A percentile compares a stretch with the other conserved stretches of the same genome.
These are phyloP conservation scores for Aspergillus sp. DNA, from an alignment of 2,329 filamentous ascomycete species.

Conservation along the genomic window DNA sequence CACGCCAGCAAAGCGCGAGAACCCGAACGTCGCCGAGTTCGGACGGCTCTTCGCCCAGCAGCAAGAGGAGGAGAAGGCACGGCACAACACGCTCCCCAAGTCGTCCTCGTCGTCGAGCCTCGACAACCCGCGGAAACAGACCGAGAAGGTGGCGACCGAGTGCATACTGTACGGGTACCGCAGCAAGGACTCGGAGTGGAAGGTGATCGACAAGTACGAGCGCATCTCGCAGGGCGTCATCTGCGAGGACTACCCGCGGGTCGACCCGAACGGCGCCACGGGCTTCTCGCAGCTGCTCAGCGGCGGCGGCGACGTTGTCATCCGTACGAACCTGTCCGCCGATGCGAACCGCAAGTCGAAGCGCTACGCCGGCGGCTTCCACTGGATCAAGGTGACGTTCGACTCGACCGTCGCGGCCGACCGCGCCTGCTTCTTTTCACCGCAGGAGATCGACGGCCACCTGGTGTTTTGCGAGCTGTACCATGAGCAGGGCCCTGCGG, in stretches of 20 bases:
- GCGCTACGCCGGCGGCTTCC: slow-evolving; percentile 75
- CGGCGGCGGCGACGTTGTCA: slow-evolving; percentile 69
- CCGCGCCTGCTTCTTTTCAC: slow-evolving; percentile 66
- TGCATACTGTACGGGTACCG: slow-evolving; percentile 82
- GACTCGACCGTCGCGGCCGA: slow-evolving; percentile 71
- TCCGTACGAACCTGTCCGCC: slow-evolving; percentile 64
- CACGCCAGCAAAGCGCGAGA: slow-evolving; percentile 59
- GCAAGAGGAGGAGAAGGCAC: slow-evolving; percentile 42
- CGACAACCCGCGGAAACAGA: slow-evolving; percentile 37
- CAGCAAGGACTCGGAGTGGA: slow-evolving; percentile 69
- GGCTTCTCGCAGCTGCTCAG: slow-evolving; percentile 72
- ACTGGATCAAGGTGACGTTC: slow-evolving; percentile 90
- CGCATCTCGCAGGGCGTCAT: slow-evolving; percentile 74
- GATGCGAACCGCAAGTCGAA: slow-evolving; percentile 79
- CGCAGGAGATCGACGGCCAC: slow-evolving; percentile 69
- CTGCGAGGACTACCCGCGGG: slow-evolving; percentile 89
- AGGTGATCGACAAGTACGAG: slow-evolving; percentile 86
- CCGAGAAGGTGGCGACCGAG: slow-evolving; percentile 65
- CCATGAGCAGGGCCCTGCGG: slow-evolving; percentile 60
- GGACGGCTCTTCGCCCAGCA: slow-evolving; percentile 45
- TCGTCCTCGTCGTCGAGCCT: slow-evolving; percentile 43
- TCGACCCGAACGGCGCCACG: slow-evolving; percentile 68
- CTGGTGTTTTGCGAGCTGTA: slow-evolving; percentile 71
- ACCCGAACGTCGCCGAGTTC: slow-evolving; percentile 51
- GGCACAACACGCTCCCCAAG: slow-evolving; percentile 32